Percentiles rank a stretch among this genome's conserved stretches.
Evolutionary conservation across 1,284 basidiomycete species (phyloP).

Genomic region (Rhizoctonia solani): DNA sequence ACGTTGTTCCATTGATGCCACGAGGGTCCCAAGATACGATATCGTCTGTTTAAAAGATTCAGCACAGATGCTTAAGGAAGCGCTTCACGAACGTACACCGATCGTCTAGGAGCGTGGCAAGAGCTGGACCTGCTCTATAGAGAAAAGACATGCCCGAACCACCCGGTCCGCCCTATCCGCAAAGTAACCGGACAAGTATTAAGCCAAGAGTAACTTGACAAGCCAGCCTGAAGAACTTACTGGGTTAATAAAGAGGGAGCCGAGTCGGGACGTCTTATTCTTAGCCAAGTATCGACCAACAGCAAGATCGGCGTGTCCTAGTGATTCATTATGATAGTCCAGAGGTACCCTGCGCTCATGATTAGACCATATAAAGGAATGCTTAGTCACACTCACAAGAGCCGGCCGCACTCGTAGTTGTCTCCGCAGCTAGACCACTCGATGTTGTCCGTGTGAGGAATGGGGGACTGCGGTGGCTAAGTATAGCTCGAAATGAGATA

Average conservation of each 20-base stretch:
- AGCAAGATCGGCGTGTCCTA: conserved; percentile 27
- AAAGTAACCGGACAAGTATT: background rate
- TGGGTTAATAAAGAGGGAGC: conserved; percentile 37
- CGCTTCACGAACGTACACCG: conserved; percentile 40
- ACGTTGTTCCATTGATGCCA: conserved; percentile 43
- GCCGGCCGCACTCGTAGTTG: conserved; percentile 29
- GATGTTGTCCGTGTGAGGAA: conserved; percentile 10
- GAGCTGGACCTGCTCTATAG: conserved; percentile 41
- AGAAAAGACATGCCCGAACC: conserved; percentile 41
- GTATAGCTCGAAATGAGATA: background rate
- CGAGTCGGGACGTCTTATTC: conserved; percentile 31
- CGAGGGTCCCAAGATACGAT: conserved; percentile 44
- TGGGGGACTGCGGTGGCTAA: background rate
- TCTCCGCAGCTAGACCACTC: conserved; percentile 29
- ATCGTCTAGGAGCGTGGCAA: conserved; percentile 42
- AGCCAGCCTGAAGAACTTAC: conserved; percentile 1
- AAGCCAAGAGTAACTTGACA: background rate
- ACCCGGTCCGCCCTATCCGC: conserved; percentile 32
- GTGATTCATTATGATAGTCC: conserved; percentile 27
- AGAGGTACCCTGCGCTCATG: conserved; percentile 28
- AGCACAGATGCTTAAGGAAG: background rate
- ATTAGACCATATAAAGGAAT: background rate
- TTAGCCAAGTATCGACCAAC: conserved; percentile 35
- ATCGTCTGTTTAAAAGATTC: conserved; percentile 30
- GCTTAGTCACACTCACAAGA: conserved; percentile 8